phyloP scores from a whole-genome alignment of 2,329 filamentous ascomycete genomes.

The Aspergillus sp. region DNA sequence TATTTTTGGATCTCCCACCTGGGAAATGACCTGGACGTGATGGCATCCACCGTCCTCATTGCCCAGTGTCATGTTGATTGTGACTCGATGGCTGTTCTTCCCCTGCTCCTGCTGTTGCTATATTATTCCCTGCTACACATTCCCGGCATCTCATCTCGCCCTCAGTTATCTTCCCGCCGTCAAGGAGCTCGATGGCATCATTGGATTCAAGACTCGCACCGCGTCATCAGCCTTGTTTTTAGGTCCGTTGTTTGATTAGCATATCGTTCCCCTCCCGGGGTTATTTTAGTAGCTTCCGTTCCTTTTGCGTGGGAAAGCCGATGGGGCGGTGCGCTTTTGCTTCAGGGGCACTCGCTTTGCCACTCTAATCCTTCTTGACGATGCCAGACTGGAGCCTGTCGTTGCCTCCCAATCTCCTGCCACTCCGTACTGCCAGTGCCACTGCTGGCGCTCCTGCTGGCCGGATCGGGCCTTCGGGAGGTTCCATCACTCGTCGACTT shows the following conservation, averaged over 20 bases:
- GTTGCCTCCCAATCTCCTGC: background rate
- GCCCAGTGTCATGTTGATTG: conserved; percentile 5
- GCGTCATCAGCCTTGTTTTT: conserved; percentile 2
- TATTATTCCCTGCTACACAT: too few species aligned
- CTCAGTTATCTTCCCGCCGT: background rate
- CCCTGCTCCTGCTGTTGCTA: background rate
- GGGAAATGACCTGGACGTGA: conserved; percentile 4
- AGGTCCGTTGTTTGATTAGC: background rate
- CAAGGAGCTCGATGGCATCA: background rate
- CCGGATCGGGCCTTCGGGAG: conserved; percentile 10
- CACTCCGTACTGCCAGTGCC: background rate
- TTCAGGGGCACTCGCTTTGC: conserved; percentile 4
- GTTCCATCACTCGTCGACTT: background rate
- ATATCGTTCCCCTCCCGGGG: background rate
- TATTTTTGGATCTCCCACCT: conserved; percentile 1
- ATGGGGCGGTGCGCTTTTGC: conserved; percentile 3
- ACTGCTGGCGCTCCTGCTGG: conserved; percentile 12
- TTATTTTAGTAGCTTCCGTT: conserved; percentile 1
- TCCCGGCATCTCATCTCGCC: too few species aligned
- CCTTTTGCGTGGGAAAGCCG: background rate
- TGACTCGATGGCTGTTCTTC: background rate
- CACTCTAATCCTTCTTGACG: background rate
- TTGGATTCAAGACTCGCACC: background rate
- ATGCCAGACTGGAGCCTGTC: background rate
- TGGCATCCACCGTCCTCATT: conserved; percentile 1